Conservation (phyloP, 768 basidiomycete genomes). For the Mycena epipterygia region DNA sequence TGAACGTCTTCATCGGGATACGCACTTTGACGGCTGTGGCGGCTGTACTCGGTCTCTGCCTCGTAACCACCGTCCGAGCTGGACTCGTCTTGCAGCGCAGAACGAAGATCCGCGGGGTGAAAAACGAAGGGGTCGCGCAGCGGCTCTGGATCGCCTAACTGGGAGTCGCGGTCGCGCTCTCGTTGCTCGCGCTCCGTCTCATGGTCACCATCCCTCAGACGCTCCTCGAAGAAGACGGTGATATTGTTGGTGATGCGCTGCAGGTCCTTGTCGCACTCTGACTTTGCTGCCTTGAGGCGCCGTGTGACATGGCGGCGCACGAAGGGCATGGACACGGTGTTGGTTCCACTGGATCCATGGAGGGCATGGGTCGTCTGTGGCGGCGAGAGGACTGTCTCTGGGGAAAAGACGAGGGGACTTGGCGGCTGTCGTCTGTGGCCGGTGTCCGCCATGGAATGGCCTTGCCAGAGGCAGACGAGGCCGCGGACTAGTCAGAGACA, state of each 20-base stretch:
- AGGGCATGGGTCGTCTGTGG: constrained; percentile 58
- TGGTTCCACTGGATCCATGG: constrained; percentile 55
- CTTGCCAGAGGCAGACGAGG: constrained; percentile 37
- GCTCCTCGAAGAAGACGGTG: constrained; percentile 94
- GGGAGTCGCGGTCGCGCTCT: constrained; percentile 69
- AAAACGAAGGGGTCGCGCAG: constrained; percentile 74
- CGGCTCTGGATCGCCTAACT: constrained; percentile 65
- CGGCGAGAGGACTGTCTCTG: constrained; percentile 72
- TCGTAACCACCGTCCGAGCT: constrained; percentile 89
- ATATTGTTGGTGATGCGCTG: constrained; percentile 94
- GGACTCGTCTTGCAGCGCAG: constrained; percentile 77
- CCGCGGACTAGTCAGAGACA: constrained; percentile 39
- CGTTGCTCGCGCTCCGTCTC: constrained; percentile 75
- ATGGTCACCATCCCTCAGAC: constrained; percentile 82
- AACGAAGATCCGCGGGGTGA: constrained; percentile 69
- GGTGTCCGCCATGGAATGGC: constrained; percentile 63
- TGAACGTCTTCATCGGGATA: constrained; percentile 61
- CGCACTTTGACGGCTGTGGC: constrained; percentile 84
- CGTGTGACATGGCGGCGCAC: constrained; percentile 94
- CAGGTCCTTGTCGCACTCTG: constrained; percentile 96
- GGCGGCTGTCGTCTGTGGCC: constrained; percentile 71
- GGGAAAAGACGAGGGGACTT: constrained; percentile 85
- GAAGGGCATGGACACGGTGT: constrained; percentile 92
- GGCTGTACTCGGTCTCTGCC: constrained; percentile 75
- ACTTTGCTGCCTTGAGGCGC: constrained; percentile 93